These are phyloP conservation scores for Clitopilus passeckerianus DNA, from an alignment of 768 basidiomycete genomes.

Conservation along the genomic window DNA sequence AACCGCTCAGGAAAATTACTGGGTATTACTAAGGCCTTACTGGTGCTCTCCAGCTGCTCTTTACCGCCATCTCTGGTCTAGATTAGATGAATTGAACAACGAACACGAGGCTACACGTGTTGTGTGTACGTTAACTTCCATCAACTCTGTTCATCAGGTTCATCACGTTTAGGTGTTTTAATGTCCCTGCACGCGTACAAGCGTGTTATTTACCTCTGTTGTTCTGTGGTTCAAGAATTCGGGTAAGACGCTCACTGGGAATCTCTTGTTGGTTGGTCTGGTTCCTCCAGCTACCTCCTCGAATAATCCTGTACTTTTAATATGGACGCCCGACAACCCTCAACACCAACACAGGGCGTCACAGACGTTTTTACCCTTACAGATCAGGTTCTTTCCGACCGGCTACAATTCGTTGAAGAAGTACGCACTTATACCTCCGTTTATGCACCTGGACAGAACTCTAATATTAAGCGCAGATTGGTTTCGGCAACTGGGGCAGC, in stretches of 20 bases:
- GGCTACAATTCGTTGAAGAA: slow-evolving; percentile 73
- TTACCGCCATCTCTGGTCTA: background rate
- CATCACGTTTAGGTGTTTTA: background rate
- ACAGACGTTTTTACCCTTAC: slow-evolving; percentile 72
- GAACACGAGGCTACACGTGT: background rate
- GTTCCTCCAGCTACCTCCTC: slow-evolving; percentile 14
- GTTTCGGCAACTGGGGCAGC: slow-evolving; percentile 91
- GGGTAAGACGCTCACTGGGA: slow-evolving; percentile 2
- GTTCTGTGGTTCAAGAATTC: slow-evolving; percentile 31
- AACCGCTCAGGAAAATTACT: background rate
- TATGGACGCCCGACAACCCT: slow-evolving; percentile 34
- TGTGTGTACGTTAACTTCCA: background rate
- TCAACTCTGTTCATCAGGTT: background rate
- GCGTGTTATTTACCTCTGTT: slow-evolving; percentile 37
- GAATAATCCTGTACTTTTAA: slow-evolving; percentile 63
- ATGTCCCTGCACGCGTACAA: slow-evolving; percentile 1
- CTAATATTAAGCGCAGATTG: slow-evolving; percentile 50
- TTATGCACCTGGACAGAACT: slow-evolving; percentile 2
- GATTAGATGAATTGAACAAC: background rate
- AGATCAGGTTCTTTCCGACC: slow-evolving; percentile 66
- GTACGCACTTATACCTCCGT: slow-evolving; percentile 26
- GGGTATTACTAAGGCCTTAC: background rate
- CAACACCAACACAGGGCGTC: slow-evolving; percentile 25
- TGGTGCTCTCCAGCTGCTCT: background rate
- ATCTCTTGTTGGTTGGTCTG: slow-evolving; percentile 7